Evolutionary conservation across 176 grass and related monocot species (phyloP).

Genomic region (Juncus effusus): DNA sequence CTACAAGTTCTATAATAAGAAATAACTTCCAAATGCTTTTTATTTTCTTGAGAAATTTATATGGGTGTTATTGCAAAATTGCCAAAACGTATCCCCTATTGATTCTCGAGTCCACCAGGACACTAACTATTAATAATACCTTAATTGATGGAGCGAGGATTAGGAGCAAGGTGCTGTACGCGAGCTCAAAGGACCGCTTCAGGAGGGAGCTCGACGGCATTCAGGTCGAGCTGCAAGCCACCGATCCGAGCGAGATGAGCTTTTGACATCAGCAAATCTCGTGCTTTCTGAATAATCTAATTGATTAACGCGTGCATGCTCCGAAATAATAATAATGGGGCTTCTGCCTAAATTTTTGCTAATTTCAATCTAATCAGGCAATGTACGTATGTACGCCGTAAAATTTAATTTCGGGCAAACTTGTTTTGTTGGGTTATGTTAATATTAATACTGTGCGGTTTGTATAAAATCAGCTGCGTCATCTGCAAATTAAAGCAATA

Average conservation of each 20-base stretch:
- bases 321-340: not conserved
- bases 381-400: slow-evolving; percentile 23
- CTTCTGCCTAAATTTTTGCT: slow-evolving; percentile 7
- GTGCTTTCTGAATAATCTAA: slow-evolving; percentile 47
- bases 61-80: too few relatives aligned
- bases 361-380: slow-evolving; percentile 16
- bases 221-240: slow-evolving; percentile 88
- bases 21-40: too few relatives aligned
- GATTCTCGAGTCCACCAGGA: too few relatives aligned
- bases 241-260: slow-evolving; percentile 91
- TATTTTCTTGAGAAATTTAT: too few relatives aligned
- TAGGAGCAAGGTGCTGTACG: slow-evolving; percentile 94
- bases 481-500: too few relatives aligned
- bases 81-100: too few relatives aligned
- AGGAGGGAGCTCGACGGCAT: slow-evolving; percentile 93
- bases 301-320: not conserved
- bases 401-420: too few relatives aligned
- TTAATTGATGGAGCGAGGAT: slow-evolving; percentile 49
- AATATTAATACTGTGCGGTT: too few relatives aligned
- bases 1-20: too few relatives aligned
- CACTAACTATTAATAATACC: too few relatives aligned
- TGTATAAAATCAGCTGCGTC: too few relatives aligned
- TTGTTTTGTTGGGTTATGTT: too few relatives aligned
- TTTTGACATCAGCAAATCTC: slow-evolving; percentile 70
- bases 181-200: slow-evolving; percentile 94